phyloP scores from a whole-genome alignment of 768 basidiomycete genomes.

The Xanthoconium purpureum region DNA sequence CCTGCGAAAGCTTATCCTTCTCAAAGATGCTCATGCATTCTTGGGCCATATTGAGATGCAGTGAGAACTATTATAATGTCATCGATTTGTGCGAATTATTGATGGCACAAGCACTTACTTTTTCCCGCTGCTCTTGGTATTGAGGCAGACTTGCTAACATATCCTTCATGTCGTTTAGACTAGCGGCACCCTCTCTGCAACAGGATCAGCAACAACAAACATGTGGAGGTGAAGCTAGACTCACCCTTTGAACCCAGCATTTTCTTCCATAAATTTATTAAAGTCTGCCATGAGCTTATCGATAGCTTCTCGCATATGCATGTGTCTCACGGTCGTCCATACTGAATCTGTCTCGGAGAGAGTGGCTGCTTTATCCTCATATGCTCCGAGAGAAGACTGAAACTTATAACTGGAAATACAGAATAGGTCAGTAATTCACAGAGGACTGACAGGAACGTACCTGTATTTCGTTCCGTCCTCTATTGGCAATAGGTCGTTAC shows the following conservation, averaged over 20 bases:
- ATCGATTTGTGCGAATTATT: neutral
- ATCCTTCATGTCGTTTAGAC: constrained; percentile 97
- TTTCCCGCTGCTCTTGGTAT: constrained; percentile 93
- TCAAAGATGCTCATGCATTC: constrained; percentile 96
- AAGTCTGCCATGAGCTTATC: constrained; percentile 97
- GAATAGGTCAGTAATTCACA: neutral
- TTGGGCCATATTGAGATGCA: constrained; percentile 96
- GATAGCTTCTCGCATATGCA: constrained; percentile 99
- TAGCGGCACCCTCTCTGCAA: constrained; percentile 73
- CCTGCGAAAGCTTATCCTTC: constrained; percentile 73
- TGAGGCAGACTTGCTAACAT: constrained; percentile 95
- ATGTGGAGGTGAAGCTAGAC: constrained; percentile 19
- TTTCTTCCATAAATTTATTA: constrained; percentile 89
- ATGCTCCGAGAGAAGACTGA: constrained; percentile 79
- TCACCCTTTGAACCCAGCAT: constrained; percentile 91
- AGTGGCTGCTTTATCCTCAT: constrained; percentile 83
- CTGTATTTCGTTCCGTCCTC: constrained; percentile 83
- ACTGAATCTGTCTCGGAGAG: constrained; percentile 86
- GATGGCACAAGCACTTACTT: constrained; percentile 45
- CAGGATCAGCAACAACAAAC: constrained; percentile 1
- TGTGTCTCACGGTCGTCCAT: constrained; percentile 90
- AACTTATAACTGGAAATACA: constrained; percentile 74
- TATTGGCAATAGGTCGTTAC: constrained; percentile 88
- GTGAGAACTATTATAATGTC: constrained; percentile 67
- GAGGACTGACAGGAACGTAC: constrained; percentile 46